These are phyloP conservation scores for Tieghemiomyces parasiticus DNA, from an alignment of 192 early-diverging fungal species.

Conservation along the genomic window DNA sequence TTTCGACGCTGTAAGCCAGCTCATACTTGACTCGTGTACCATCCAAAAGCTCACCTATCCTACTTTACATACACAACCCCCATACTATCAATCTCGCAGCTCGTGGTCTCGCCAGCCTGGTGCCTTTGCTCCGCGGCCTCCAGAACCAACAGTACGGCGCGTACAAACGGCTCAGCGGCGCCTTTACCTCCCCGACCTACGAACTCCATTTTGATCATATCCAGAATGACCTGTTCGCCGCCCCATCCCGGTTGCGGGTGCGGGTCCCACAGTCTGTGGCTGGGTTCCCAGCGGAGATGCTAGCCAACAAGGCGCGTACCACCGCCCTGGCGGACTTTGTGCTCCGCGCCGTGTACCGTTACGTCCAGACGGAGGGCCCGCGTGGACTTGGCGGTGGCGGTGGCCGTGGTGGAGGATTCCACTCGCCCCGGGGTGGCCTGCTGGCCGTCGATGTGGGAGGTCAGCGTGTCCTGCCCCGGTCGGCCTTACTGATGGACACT, in stretches of 20 bases:
- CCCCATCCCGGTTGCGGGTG: constrained; percentile 30
- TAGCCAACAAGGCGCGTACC: constrained; percentile 15
- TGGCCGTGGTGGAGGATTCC: constrained; percentile 15
- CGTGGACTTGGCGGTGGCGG: not conserved
- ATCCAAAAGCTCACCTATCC: too few relatives aligned
- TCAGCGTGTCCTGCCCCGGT: constrained; percentile 36
- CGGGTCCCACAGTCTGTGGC: constrained; percentile 19
- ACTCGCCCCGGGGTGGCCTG: constrained; percentile 19
- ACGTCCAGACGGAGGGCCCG: constrained; percentile 5
- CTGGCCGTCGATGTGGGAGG: constrained; percentile 29
- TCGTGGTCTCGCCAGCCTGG: too few relatives aligned
- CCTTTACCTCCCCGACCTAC: constrained; percentile 17
- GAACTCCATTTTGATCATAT: constrained; percentile 20
- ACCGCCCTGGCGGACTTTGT: constrained; percentile 29
- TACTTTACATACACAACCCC: too few relatives aligned
- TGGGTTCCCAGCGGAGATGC: constrained; percentile 18
- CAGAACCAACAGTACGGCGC: constrained; percentile 17
- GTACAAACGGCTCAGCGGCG: constrained; percentile 21
- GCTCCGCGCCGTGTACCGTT: constrained; percentile 14
- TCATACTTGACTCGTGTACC: too few relatives aligned
- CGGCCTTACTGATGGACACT: constrained; percentile 23
- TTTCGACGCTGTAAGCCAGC: too few relatives aligned
- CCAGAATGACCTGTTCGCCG: constrained; percentile 34
- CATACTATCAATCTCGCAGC: too few relatives aligned
- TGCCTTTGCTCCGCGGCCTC: constrained; percentile 8